phyloP scores from a whole-genome alignment of 1,284 basidiomycete genomes.

The Melampsora larici-populina region DNA sequence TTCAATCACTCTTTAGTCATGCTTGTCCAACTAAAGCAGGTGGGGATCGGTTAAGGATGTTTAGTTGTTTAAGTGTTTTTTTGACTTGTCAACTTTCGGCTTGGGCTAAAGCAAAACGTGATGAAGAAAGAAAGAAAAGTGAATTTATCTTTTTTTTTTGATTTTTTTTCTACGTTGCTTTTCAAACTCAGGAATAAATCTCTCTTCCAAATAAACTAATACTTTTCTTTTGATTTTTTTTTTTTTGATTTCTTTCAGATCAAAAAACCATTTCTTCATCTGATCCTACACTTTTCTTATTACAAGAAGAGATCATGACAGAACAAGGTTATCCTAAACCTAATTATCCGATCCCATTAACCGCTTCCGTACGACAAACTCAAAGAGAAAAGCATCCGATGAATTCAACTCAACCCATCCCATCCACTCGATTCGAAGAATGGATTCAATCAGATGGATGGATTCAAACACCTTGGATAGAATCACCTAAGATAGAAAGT shows the following conservation, averaged over 20 bases:
- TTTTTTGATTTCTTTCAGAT: conserved; percentile 44
- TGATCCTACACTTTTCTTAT: conserved; percentile 67
- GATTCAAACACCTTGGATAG: conserved; percentile 66
- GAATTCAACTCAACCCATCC: conserved; percentile 45
- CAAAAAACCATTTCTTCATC: conserved; percentile 56
- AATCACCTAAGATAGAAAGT: conserved; percentile 45
- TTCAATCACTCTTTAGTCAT: conserved; percentile 78
- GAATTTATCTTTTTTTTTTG: conserved; percentile 52
- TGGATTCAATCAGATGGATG: conserved; percentile 55
- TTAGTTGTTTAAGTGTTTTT: conserved; percentile 75
- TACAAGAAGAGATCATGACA: conserved; percentile 76
- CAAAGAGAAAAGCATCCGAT: conserved; percentile 43
- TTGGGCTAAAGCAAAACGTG: conserved; percentile 69
- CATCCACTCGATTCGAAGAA: conserved; percentile 2
- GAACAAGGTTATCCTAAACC: conserved; percentile 85
- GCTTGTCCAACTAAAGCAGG: conserved; percentile 84
- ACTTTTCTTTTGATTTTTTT: no score
- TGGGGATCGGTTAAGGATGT: conserved; percentile 75
- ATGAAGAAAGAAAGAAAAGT: conserved; percentile 49
- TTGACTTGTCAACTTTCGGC: conserved; percentile 73
- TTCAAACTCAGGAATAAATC: not conserved
- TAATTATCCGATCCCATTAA: conserved; percentile 66
- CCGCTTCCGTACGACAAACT: conserved; percentile 13
- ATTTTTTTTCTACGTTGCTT: conserved; percentile 60
- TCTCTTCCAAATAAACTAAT: conserved; percentile 10